Percentiles rank a stretch among this genome's conserved stretches.
Evolutionary conservation across 1,284 basidiomycete genomes (phyloP).

Genomic region (Ustilago trichophora): DNA sequence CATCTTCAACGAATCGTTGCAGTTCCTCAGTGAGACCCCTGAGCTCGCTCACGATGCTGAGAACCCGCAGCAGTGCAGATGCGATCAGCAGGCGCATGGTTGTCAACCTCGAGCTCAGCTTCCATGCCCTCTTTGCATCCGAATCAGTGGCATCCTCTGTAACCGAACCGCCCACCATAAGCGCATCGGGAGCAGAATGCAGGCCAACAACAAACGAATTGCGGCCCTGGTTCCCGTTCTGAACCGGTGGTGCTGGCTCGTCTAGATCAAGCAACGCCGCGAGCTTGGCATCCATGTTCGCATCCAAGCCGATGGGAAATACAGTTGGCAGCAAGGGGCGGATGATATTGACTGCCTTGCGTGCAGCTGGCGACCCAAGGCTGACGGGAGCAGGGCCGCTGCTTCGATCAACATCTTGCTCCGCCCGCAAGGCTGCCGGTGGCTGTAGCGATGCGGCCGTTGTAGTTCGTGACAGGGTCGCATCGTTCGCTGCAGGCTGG

Average conservation of each 20-base stretch:
- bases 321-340: constrained; percentile 52
- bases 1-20: constrained; percentile 22
- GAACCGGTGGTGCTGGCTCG: not conserved
- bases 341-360: constrained; percentile 50
- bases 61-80: constrained; percentile 28
- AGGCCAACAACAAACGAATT: constrained; percentile 18
- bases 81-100: constrained; percentile 24
- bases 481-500: constrained; percentile 2
- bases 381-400: constrained; percentile 2
- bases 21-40: constrained; percentile 12
- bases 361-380: constrained; percentile 28
- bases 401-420: constrained; percentile 11
- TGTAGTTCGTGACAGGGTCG: not conserved
- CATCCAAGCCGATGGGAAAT: constrained; percentile 39
- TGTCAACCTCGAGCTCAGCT: constrained; percentile 29
- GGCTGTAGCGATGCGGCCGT: constrained; percentile 3
- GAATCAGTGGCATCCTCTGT: not conserved
- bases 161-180: constrained; percentile 18
- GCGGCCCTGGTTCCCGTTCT: not conserved
- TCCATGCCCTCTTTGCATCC: constrained; percentile 17
- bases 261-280: constrained; percentile 26
- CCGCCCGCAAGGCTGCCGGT: constrained; percentile 3
- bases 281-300: constrained; percentile 26
- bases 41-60: constrained; percentile 26
- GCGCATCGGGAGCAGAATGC: constrained; percentile 19